Percentiles rank a stretch among this genome's conserved stretches.
These are phyloP conservation scores for Henckelia pumila DNA, from an alignment of 257 asterid genomes.

Conservation along the genomic window DNA sequence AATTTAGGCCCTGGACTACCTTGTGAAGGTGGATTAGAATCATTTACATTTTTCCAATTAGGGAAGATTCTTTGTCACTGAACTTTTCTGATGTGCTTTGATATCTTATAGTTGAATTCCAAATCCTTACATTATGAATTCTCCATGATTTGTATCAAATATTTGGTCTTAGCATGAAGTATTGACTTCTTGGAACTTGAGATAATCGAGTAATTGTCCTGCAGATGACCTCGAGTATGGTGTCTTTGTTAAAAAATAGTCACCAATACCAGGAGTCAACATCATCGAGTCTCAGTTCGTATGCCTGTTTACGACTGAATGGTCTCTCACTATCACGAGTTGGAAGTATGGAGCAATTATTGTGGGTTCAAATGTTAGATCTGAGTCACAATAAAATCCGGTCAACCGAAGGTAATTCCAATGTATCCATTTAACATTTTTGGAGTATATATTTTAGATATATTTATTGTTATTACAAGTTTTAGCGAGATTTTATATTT, in stretches of 20 bases:
- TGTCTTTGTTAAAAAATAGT: slow-evolving; percentile 48
- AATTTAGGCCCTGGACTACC: background rate
- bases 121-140: background rate
- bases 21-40: background rate
- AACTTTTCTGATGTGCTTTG: background rate
- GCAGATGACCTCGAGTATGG: slow-evolving; percentile 60
- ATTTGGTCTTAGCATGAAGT: background rate
- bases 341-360: slow-evolving; percentile 61
- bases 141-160: background rate
- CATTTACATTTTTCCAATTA: slow-evolving; percentile 1
- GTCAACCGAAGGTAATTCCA: slow-evolving; percentile 69
- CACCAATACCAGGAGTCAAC: slow-evolving; percentile 47
- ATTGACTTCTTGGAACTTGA: slow-evolving; percentile 6
- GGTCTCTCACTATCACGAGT: slow-evolving; percentile 71
- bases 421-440: slow-evolving; percentile 5
- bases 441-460: background rate
- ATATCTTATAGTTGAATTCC: background rate
- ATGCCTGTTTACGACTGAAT: slow-evolving; percentile 47
- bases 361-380: slow-evolving; percentile 96
- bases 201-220: slow-evolving; percentile 21
- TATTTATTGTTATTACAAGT: slow-evolving; percentile 6
- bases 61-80: background rate
- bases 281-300: slow-evolving; percentile 34
- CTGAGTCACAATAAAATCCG: slow-evolving; percentile 82
- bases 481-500: slow-evolving; percentile 5